Evolutionary conservation across 164 flowering plant genomes (phyloP), one percentile per base, ranked within the genome.

Genomic region (Liriodendron chinense): DNA sequence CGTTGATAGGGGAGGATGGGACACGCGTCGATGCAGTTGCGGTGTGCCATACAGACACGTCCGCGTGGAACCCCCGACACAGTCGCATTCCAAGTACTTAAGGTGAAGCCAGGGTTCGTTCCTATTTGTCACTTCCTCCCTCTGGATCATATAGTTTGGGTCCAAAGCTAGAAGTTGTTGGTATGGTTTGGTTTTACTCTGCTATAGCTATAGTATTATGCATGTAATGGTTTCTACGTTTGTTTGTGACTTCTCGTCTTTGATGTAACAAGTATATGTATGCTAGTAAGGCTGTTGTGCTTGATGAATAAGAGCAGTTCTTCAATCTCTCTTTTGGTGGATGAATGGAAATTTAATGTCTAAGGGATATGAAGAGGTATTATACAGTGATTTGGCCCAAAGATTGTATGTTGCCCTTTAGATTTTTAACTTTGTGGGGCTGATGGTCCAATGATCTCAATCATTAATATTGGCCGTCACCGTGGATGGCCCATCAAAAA

Each of bases 61-160:
- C 84, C 2, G 14, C 50, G 3, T 82, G 84, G 84, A 82, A 79
- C 78, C 86, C 86, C 0, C 75, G 77, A 69, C 81, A 81, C 70
- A n/a, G 22, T 79, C 70, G 84, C 82, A 57, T 81, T 83, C 81
- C 79, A 79, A 68, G 72, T 79, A 50, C 82, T 83, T 9, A 79
- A 81, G 65, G 84, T 81, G 43, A 73, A 79, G 75, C 84, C 86
- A 1, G 86, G 86, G 26, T 77, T 75, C 62, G 81, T 75, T 56
- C 84, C 86, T n/a, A 47, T 83, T 34, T 81, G 86, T 73, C 86
- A 83, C 64, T 83, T 81, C 78, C 80, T 79, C 53, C 86, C 84
- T 1, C 78, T 72, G 68, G 84, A 79, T 73, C 81, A 83, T 53
- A 16, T 83, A 50, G 75, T 76, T 9, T 80, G 82, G 85, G 73